Conservation (phyloP, 176 grass and related monocot species). For the Carex littledalei region DNA sequence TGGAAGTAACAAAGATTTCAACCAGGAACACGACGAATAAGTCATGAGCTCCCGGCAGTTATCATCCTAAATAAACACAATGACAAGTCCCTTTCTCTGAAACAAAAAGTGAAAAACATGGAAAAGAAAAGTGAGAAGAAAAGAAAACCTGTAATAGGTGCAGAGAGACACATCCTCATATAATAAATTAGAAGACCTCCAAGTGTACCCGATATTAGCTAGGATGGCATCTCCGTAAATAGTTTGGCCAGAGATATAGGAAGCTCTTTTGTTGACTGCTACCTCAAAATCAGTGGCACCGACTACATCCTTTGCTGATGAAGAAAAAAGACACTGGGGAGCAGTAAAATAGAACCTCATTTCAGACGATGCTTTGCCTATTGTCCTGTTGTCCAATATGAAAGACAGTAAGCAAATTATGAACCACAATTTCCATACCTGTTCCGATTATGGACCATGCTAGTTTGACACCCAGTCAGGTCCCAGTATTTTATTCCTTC, state of each 20-base stretch:
- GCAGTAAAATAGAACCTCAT: constrained; percentile 76
- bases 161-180: constrained; percentile 63
- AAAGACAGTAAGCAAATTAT: constrained; percentile 26
- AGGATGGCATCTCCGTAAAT: constrained; percentile 87
- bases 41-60: not conserved
- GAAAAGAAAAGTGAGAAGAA: constrained; percentile 15
- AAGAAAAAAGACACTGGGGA: constrained; percentile 39
- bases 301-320: constrained; percentile 27
- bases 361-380: constrained; percentile 90
- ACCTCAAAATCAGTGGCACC: constrained; percentile 28
- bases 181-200: constrained; percentile 62
- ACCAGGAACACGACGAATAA: not conserved
- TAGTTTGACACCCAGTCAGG: not conserved
- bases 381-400: constrained; percentile 50
- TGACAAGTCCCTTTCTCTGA: not conserved
- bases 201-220: constrained; percentile 77
- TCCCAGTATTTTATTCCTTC: not conserved
- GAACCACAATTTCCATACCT: not conserved
- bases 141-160: constrained; percentile 74
- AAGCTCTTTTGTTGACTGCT: constrained; percentile 65
- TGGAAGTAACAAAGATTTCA: not conserved
- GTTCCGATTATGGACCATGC: not conserved
- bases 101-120: constrained; percentile 1
- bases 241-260: constrained; percentile 79
- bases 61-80: constrained; percentile 24